Evolutionary conservation across 2,329 filamentous ascomycete genomes (phyloP), one percentile per base, ranked within the genome.

Genomic region (Aspergillus oerlinghausenensis): DNA sequence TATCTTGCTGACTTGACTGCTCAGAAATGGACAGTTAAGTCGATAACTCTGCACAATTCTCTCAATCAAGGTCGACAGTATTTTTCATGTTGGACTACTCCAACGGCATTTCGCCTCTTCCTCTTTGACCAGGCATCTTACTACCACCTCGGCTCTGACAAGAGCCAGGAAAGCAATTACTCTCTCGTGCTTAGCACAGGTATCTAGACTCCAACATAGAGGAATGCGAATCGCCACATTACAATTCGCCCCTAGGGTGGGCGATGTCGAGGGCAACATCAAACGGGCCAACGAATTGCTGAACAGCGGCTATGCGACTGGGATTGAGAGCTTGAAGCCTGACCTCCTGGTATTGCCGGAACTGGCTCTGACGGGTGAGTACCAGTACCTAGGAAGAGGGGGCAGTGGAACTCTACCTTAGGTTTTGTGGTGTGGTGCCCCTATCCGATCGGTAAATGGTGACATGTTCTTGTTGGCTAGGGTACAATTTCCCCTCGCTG

Each of bases 261-360:
- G 77, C 23, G 73, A 79, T 55, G 66, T 79, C 11, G 66, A 75
- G 35, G 72, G 72, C 10, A 81, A 80, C 61, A 77, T 80, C 54
- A 66, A 64, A 43, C 69, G 68, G 35, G 78, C 77, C 19, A 71
- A 80, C 64, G 68, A 67, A 26, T 56, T 81, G 40, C 63, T 80
- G n/a, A 69, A 72, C 52, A 60, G 65, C 17, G 67, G 70, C n/a
- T 70, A 71, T 45, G 42, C 53, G 3, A 7, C 55, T 19, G 59
- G 49, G 2, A 50, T 61, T 4, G 64, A 70, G 43, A 57, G 56
- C 7, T 51, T 73, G 52, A 65, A 65, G 48, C 68, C 84, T 29
- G 83, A 86, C 67, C 75, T 86, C 59, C 75, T 88, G 26, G 78
- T 87, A 3, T 71, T 88, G 47, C 84, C 85, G 0, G 85, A 88